Evolutionary conservation across 352 stramenopile genomes (phyloP).

Genomic region (Phytopythium litorale): DNA sequence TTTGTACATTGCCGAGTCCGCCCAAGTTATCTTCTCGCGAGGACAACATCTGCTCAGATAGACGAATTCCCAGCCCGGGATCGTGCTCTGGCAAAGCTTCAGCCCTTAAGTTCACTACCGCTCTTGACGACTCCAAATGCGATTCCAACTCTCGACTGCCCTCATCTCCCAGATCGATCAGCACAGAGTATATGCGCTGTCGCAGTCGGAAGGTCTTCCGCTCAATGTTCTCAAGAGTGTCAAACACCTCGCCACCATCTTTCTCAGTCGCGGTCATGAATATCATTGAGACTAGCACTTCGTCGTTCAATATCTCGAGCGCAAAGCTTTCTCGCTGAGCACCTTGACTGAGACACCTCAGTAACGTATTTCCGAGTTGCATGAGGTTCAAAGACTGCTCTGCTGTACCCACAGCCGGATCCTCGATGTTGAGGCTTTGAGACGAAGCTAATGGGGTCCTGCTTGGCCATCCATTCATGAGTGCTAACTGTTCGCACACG

Average conservation of each 20-base stretch:
- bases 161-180: conserved; percentile 32
- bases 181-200: conserved; percentile 38
- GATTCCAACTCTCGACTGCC: conserved; percentile 19
- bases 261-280: conserved; percentile 9
- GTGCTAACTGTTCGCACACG: neutral
- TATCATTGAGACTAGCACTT: conserved; percentile 13
- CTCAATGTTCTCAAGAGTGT: conserved; percentile 32
- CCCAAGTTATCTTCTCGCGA: neutral
- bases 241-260: conserved; percentile 23
- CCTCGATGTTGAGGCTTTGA: too few relatives aligned
- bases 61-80: neutral
- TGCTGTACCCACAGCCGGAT: neutral
- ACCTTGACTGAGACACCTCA: conserved; percentile 20
- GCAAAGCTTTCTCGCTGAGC: conserved; percentile 8
- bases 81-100: neutral
- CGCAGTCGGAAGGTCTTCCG: conserved; percentile 34
- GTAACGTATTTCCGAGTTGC: conserved; percentile 14
- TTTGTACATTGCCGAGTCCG: conserved; percentile 3
- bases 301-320: conserved; percentile 12
- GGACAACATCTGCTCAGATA: neutral
- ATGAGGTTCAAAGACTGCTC: neutral
- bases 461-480: neutral
- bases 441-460: neutral
- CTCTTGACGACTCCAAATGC: neutral
- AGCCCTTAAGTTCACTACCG: neutral